Conservation (phyloP, 2,329 filamentous ascomycete genomes). For the Colletotrichum graminicola region DNA sequence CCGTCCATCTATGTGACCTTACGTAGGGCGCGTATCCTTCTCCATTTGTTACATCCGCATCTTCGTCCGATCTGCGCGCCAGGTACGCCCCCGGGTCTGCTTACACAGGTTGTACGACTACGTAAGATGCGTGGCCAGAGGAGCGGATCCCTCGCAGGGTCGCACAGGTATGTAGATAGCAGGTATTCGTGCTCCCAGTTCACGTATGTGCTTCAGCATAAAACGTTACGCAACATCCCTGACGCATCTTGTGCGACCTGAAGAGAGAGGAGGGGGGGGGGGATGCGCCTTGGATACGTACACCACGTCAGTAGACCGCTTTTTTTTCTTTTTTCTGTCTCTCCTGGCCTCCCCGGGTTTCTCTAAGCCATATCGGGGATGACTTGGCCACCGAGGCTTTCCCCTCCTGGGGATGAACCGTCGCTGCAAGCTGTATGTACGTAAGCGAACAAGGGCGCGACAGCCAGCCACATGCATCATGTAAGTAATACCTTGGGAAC, state of each 20-base stretch:
- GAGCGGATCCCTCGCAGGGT: no score
- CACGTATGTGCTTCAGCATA: no score
- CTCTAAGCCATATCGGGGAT: neutral
- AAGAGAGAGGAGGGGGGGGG: no score
- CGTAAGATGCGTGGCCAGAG: no score
- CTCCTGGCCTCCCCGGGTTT: neutral
- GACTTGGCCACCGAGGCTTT: neutral
- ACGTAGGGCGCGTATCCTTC: neutral
- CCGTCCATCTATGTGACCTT: neutral
- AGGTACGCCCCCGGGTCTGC: neutral
- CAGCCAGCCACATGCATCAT: slow-evolving; percentile 7
- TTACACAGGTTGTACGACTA: neutral
- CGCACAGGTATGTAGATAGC: no score
- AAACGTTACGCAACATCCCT: neutral
- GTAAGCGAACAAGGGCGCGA: neutral
- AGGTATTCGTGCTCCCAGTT: no score
- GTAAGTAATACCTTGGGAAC: neutral
- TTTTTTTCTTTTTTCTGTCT: no score
- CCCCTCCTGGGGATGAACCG: slow-evolving; percentile 3
- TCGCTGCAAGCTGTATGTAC: slow-evolving; percentile 19
- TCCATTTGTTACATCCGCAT: neutral
- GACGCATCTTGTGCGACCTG: neutral
- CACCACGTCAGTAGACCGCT: no score
- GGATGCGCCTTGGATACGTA: no score
- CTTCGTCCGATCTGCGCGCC: neutral